A percentile compares a stretch with the other conserved stretches of the same genome.
Conservation (phyloP, 2,329 filamentous ascomycete species). For the Aspergillus sojae region DNA sequence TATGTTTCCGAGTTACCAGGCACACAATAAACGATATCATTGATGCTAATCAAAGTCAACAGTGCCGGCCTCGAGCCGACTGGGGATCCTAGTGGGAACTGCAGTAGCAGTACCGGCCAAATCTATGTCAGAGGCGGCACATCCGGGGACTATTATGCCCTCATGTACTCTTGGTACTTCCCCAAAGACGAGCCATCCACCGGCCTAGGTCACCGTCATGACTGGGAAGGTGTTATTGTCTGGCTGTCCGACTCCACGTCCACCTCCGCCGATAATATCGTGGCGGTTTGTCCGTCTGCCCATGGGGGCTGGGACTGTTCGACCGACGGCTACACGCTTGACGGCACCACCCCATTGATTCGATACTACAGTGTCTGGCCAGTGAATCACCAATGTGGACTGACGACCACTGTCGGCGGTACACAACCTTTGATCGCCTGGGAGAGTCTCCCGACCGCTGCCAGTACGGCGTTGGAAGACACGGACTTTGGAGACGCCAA, state of each 20-base stretch:
- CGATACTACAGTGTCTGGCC: constrained; percentile 54
- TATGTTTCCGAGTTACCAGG: constrained; percentile 31
- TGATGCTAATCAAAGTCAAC: background rate
- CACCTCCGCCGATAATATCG: constrained; percentile 42
- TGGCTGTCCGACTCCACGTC: constrained; percentile 49
- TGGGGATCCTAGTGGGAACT: constrained; percentile 44
- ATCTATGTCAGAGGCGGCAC: constrained; percentile 52
- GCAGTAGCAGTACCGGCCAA: constrained; percentile 52
- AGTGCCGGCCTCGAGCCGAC: constrained; percentile 50
- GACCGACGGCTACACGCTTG: constrained; percentile 43
- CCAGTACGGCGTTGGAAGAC: constrained; percentile 45
- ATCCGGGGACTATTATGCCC: constrained; percentile 47
- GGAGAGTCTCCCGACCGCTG: constrained; percentile 50
- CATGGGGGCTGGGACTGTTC: constrained; percentile 54
- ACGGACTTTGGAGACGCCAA: constrained; percentile 53
- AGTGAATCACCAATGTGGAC: constrained; percentile 50
- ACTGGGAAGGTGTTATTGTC: constrained; percentile 59
- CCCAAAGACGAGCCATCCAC: constrained; percentile 51
- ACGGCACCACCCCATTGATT: constrained; percentile 50
- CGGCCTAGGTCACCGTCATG: constrained; percentile 57
- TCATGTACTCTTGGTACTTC: constrained; percentile 59
- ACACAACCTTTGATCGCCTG: constrained; percentile 53
- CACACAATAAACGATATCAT: background rate
- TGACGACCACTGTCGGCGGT: constrained; percentile 46
- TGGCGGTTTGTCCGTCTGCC: constrained; percentile 56